Conservation (phyloP, 2,329 filamentous ascomycete species). For the Colletotrichum tropicale region DNA sequence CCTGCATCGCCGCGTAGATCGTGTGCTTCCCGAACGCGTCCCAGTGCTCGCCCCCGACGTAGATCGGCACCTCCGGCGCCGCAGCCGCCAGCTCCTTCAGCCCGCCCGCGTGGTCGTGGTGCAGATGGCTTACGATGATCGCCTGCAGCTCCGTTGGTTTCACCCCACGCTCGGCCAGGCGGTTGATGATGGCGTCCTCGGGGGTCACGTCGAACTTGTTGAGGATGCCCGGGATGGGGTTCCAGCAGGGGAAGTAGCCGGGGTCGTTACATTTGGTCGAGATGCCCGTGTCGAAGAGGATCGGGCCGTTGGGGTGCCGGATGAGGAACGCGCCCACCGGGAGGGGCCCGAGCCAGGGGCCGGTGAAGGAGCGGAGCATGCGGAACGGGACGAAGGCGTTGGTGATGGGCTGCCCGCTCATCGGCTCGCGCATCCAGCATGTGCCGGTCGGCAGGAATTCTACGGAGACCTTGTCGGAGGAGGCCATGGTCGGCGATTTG, state of each 20-base stretch:
- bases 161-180: constrained; percentile 20
- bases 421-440: constrained; percentile 20
- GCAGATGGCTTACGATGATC: constrained; percentile 31
- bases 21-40: constrained; percentile 29
- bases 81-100: constrained; percentile 27
- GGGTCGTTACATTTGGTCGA: constrained; percentile 23
- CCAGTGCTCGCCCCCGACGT: constrained; percentile 30
- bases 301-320: constrained; percentile 23
- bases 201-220: constrained; percentile 9
- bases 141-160: constrained; percentile 27
- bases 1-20: constrained; percentile 29
- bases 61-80: constrained; percentile 30
- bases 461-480: not conserved
- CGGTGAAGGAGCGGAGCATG: constrained; percentile 23
- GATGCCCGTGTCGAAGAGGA: constrained; percentile 28
- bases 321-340: constrained; percentile 27
- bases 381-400: constrained; percentile 23
- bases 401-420: constrained; percentile 21
- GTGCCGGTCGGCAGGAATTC: constrained; percentile 26
- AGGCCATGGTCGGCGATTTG: not conserved
- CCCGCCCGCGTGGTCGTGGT: constrained; percentile 29
- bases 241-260: constrained; percentile 25
- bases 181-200: constrained; percentile 23
- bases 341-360: constrained; percentile 22
- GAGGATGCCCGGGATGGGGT: constrained; percentile 14